These are phyloP conservation scores for Andrographis paniculata DNA, from an alignment of 305 asterid genomes.

Conservation along the genomic window DNA sequence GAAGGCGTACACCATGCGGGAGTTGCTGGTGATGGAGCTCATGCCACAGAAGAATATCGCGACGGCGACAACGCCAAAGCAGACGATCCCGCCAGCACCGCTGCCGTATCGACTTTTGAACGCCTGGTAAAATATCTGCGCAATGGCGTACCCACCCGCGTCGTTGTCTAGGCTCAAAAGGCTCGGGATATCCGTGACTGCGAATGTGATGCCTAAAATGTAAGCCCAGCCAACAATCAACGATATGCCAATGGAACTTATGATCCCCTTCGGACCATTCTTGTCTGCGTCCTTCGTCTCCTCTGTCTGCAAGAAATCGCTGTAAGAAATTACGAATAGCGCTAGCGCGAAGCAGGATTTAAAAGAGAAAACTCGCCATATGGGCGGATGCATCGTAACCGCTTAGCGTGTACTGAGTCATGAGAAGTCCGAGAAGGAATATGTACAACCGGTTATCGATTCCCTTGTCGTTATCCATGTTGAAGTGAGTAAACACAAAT, in stretches of 20 bases:
- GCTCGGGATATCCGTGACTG: slow-evolving; percentile 68
- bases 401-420: slow-evolving; percentile 83
- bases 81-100: slow-evolving; percentile 1
- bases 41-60: slow-evolving; percentile 94
- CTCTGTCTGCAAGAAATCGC: slow-evolving; percentile 67
- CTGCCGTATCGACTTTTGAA: slow-evolving; percentile 71
- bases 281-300: slow-evolving; percentile 83
- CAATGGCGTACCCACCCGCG: slow-evolving; percentile 93
- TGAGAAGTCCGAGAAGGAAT: slow-evolving; percentile 75
- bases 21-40: slow-evolving; percentile 94
- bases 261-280: slow-evolving; percentile 91
- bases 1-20: slow-evolving; percentile 96
- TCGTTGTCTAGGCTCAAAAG: slow-evolving; percentile 58
- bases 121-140: slow-evolving; percentile 70
- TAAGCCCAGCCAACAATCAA: slow-evolving; percentile 87
- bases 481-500: slow-evolving; percentile 75
- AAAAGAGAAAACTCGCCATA: slow-evolving; percentile 66
- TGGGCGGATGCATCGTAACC: slow-evolving; percentile 96
- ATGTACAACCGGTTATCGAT: slow-evolving; percentile 53
- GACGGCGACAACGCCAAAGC: slow-evolving; percentile 42
- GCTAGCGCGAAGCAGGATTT: no score
- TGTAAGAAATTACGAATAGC: no score
- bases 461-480: slow-evolving; percentile 63
- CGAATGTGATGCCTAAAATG: slow-evolving; percentile 82
- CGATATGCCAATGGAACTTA: slow-evolving; percentile 86